phyloP scores from a whole-genome alignment of 352 stramenopile species.

The Hyaloperonospora brassicae region DNA sequence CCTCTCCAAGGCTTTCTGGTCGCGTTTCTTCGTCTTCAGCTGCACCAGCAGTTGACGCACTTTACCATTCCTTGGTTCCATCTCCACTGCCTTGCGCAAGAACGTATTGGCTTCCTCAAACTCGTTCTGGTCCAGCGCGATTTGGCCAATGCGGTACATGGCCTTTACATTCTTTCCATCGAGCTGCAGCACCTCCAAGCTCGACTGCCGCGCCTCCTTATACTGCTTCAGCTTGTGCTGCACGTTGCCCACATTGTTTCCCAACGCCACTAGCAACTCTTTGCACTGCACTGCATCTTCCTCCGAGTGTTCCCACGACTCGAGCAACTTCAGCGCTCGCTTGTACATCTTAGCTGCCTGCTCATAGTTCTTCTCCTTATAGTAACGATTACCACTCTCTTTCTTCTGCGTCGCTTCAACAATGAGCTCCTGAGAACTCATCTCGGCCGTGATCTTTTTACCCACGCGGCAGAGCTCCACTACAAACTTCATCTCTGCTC shows the following conservation, averaged over 20 bases:
- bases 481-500: constrained; percentile 44
- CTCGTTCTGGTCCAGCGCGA: constrained; percentile 65
- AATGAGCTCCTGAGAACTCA: constrained; percentile 66
- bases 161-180: constrained; percentile 70
- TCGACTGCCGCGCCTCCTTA: constrained; percentile 70
- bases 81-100: constrained; percentile 48
- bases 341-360: constrained; percentile 81
- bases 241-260: constrained; percentile 81
- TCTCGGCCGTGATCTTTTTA: constrained; percentile 60
- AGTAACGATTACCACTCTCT: constrained; percentile 75
- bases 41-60: constrained; percentile 52
- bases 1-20: constrained; percentile 45
- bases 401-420: constrained; percentile 77
- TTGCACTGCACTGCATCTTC: constrained; percentile 53
- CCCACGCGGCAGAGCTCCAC: constrained; percentile 56
- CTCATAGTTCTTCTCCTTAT: constrained; percentile 75
- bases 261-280: constrained; percentile 61
- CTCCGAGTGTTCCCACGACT: constrained; percentile 59
- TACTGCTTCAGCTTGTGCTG: constrained; percentile 66
- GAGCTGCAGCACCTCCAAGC: constrained; percentile 69
- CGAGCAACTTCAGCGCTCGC: constrained; percentile 69
- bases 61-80: constrained; percentile 62
- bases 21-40: constrained; percentile 66
- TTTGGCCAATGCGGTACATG: constrained; percentile 66
- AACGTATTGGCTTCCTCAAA: constrained; percentile 53